Evolutionary conservation across 345 rosid species (phyloP).

Genomic region (Alliaria petiolata): DNA sequence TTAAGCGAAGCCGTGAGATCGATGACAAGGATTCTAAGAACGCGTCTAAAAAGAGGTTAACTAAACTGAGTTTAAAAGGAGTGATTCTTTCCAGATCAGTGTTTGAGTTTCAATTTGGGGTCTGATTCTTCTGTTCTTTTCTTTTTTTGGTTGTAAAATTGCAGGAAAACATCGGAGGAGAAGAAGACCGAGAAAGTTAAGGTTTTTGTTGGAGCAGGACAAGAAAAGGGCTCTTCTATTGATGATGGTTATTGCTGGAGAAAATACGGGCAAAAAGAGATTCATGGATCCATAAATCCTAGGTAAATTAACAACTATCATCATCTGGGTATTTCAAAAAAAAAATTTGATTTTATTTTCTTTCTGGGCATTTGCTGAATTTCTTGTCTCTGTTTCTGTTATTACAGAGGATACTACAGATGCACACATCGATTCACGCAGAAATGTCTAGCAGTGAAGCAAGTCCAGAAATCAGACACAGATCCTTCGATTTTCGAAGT

Average conservation of each 20-base stretch:
- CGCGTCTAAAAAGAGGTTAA: slow-evolving; percentile 65
- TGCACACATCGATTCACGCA: slow-evolving; percentile 66
- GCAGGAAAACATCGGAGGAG: slow-evolving; percentile 54
- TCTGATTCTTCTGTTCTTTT: neutral
- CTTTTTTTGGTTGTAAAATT: neutral
- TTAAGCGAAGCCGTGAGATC: slow-evolving; percentile 25
- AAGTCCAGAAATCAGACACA: slow-evolving; percentile 76
- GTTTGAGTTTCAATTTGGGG: neutral
- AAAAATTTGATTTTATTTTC: neutral
- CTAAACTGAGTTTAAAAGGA: neutral
- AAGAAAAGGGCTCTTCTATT: slow-evolving; percentile 42
- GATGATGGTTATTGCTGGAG: slow-evolving; percentile 89
- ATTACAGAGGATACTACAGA: slow-evolving; percentile 78
- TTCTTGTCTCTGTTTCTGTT: slow-evolving; percentile 2
- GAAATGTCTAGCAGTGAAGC: slow-evolving; percentile 77
- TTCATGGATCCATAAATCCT: slow-evolving; percentile 70
- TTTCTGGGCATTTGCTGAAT: neutral
- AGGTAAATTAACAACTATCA: slow-evolving; percentile 38
- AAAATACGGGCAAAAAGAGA: slow-evolving; percentile 89
- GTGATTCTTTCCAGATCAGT: neutral
- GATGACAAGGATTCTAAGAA: slow-evolving; percentile 29
- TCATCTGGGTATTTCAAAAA: neutral
- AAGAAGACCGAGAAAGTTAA: slow-evolving; percentile 52
- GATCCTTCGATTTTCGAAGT: slow-evolving; percentile 60
- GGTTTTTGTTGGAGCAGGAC: slow-evolving; percentile 37